Conservation (phyloP, 371 early-diverging fungal genomes). For the Mortierella sp. region DNA sequence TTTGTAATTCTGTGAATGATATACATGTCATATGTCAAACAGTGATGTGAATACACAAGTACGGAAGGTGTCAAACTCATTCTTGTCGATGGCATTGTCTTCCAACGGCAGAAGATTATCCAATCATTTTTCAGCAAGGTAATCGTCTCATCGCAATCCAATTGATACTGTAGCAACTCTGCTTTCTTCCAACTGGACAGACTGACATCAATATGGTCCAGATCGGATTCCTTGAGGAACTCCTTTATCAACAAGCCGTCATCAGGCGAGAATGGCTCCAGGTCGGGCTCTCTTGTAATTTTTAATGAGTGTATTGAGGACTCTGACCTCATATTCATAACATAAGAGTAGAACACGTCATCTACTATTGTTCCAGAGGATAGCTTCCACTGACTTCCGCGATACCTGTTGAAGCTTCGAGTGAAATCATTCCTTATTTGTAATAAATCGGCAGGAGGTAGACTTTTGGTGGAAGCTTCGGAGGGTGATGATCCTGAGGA, state of each 20-base stretch:
- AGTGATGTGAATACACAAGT: neutral
- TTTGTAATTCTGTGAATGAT: neutral
- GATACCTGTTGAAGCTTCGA: neutral
- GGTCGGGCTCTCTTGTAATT: neutral
- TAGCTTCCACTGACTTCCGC: neutral
- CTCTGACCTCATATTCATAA: neutral
- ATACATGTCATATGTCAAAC: neutral
- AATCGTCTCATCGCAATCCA: neutral
- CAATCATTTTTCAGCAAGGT: neutral
- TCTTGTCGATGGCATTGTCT: neutral
- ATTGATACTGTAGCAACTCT: neutral
- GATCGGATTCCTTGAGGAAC: neutral
- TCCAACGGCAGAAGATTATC: neutral
- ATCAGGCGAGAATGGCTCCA: neutral
- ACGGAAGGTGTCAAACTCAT: neutral
- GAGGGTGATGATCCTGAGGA: neutral
- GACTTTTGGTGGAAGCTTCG: neutral
- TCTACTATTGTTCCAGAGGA: neutral
- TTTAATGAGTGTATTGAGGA: neutral
- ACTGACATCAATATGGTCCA: neutral
- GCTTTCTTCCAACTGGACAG: neutral
- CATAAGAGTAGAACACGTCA: neutral
- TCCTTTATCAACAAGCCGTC: neutral
- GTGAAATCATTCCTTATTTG: neutral
- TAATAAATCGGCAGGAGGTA: neutral